Percentiles rank a stretch among this genome's conserved stretches.
phyloP scores from a whole-genome alignment of 495 filamentous ascomycete species.

The Aspergillus hancockii region DNA sequence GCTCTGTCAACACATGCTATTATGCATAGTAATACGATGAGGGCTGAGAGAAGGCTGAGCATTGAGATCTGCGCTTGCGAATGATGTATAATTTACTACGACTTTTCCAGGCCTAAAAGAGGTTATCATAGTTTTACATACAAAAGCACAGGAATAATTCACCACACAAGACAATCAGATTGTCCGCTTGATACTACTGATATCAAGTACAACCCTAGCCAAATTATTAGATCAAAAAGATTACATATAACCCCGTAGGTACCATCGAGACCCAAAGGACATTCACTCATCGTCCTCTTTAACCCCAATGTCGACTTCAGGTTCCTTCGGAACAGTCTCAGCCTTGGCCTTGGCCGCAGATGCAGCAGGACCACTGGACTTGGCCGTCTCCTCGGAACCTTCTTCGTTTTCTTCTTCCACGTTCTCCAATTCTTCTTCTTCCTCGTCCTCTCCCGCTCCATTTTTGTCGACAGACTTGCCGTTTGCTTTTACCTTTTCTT shows the following conservation, averaged over 20 bases:
- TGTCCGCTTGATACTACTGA: neutral
- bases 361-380: slow-evolving; percentile 43
- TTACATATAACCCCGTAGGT: neutral
- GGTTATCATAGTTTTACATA: no score
- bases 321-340: slow-evolving; percentile 47
- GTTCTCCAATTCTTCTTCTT: slow-evolving; percentile 36
- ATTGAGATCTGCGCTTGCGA: no score
- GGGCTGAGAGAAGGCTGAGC: no score
- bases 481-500: slow-evolving; percentile 32
- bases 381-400: slow-evolving; percentile 32
- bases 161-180: neutral
- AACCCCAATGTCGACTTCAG: slow-evolving; percentile 45
- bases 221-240: neutral
- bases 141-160: no score
- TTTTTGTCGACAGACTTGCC: slow-evolving; percentile 34
- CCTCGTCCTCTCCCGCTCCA: slow-evolving; percentile 31
- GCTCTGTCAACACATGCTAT: no score
- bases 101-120: no score
- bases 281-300: slow-evolving; percentile 25
- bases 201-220: neutral
- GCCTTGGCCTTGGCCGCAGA: slow-evolving; percentile 47
- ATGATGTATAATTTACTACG: no score
- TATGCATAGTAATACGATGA: no score
- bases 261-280: neutral
- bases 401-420: slow-evolving; percentile 33